Evolutionary conservation across 805 yeast species (phyloP).

Genomic region (Lipomyces spencermartinsiae): DNA sequence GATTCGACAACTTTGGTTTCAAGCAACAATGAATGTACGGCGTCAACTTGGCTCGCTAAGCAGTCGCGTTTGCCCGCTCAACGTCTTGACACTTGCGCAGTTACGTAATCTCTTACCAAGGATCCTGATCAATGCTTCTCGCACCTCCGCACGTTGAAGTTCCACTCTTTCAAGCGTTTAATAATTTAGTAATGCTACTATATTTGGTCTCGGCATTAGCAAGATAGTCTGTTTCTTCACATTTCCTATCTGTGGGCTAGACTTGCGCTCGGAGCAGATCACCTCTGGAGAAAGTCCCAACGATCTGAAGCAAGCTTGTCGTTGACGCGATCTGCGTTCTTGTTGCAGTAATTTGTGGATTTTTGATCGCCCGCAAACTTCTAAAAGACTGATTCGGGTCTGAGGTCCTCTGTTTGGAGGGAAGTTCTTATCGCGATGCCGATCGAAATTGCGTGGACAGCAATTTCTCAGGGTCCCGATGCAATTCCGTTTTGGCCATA

Average conservation of each 20-base stretch:
- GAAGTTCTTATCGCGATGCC: slow-evolving; percentile 66
- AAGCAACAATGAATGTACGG: not conserved
- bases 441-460: slow-evolving; percentile 74
- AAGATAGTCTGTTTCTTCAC: not conserved
- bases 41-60: not conserved
- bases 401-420: not conserved
- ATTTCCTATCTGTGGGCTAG: not conserved
- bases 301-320: not conserved
- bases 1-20: not conserved
- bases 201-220: not conserved
- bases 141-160: not conserved
- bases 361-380: not conserved
- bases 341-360: not conserved
- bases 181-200: not conserved
- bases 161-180: not conserved
- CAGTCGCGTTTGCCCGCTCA: not conserved
- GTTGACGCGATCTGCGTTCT: not conserved
- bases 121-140: no score
- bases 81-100: not conserved
- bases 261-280: not conserved
- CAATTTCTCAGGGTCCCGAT: slow-evolving; percentile 73
- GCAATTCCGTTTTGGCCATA: slow-evolving; percentile 75
- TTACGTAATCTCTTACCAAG: not conserved
- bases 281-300: not conserved
- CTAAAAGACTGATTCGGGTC: not conserved